Evolutionary conservation across 139 green algal genomes (phyloP).

Genomic region (Chlorella sp.): DNA sequence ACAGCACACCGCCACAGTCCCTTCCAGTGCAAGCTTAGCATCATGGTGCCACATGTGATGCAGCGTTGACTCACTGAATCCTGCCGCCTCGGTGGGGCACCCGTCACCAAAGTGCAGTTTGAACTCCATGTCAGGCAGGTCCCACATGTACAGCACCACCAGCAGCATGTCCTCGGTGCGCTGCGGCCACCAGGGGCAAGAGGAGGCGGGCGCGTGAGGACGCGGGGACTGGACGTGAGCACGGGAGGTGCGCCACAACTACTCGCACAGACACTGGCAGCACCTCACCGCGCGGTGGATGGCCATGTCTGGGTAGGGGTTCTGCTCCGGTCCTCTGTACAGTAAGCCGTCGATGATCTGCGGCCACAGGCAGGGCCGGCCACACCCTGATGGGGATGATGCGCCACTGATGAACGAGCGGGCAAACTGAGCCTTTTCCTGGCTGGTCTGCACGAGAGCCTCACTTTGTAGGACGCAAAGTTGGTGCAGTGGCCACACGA

Average conservation of each 20-base stretch:
- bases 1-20: too few relatives aligned
- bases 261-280: too few relatives aligned
- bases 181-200: slow-evolving; percentile 13
- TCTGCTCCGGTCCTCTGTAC: background rate
- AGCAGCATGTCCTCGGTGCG: slow-evolving; percentile 15
- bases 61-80: slow-evolving; percentile 7
- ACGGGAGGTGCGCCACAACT: too few relatives aligned
- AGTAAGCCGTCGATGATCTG: background rate
- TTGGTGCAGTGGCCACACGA: slow-evolving; percentile 24
- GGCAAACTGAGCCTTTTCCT: too few relatives aligned
- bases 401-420: too few relatives aligned
- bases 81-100: slow-evolving; percentile 1
- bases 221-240: too few relatives aligned
- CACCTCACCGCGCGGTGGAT: background rate
- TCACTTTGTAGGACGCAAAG: slow-evolving; percentile 22
- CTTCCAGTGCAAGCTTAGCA: too few relatives aligned
- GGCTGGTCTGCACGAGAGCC: too few relatives aligned
- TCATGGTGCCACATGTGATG: too few relatives aligned
- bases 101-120: slow-evolving; percentile 33
- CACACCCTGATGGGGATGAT: too few relatives aligned
- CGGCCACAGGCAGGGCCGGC: too few relatives aligned
- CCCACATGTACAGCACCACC: slow-evolving; percentile 22
- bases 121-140: slow-evolving; percentile 32
- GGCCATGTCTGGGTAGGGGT: background rate
- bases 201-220: too few relatives aligned